These are phyloP conservation scores for Phyllosticta citriasiana DNA, from an alignment of 2,329 filamentous ascomycete species.

Conservation along the genomic window DNA sequence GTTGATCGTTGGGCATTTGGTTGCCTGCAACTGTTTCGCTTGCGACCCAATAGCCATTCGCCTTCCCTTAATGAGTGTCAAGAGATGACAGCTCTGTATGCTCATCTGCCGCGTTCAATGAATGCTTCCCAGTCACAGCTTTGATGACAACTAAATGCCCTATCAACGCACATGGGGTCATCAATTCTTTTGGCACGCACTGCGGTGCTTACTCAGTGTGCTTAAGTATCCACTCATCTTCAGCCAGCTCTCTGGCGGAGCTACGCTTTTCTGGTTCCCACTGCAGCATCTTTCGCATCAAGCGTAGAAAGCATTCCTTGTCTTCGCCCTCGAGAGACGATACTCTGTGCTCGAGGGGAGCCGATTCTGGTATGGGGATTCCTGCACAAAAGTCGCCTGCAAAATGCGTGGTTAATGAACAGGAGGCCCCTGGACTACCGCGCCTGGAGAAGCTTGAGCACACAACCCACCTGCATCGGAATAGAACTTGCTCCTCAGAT, in stretches of 20 bases:
- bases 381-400: constrained; percentile 2
- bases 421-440: not conserved
- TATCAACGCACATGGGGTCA: too few species aligned
- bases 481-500: constrained; percentile 13
- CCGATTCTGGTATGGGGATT: constrained; percentile 12
- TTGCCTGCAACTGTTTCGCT: too few species aligned
- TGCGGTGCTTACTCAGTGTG: not conserved
- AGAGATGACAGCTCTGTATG: too few species aligned
- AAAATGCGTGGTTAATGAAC: not conserved
- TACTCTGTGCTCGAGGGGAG: constrained; percentile 14
- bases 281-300: constrained; percentile 26
- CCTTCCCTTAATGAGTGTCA: too few species aligned
- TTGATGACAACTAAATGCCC: too few species aligned
- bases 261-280: constrained; percentile 26
- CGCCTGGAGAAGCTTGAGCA: not conserved
- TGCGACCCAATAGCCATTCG: too few species aligned
- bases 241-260: constrained; percentile 16
- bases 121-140: too few species aligned
- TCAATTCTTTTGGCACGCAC: not conserved
- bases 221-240: constrained; percentile 16
- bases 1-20: too few species aligned
- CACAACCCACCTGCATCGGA: constrained; percentile 13
- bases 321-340: constrained; percentile 15
- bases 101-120: too few species aligned
- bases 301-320: constrained; percentile 21